These are phyloP conservation scores for Solanum rostratum DNA, from an alignment of 257 asterid genomes.

Conservation along the genomic window DNA sequence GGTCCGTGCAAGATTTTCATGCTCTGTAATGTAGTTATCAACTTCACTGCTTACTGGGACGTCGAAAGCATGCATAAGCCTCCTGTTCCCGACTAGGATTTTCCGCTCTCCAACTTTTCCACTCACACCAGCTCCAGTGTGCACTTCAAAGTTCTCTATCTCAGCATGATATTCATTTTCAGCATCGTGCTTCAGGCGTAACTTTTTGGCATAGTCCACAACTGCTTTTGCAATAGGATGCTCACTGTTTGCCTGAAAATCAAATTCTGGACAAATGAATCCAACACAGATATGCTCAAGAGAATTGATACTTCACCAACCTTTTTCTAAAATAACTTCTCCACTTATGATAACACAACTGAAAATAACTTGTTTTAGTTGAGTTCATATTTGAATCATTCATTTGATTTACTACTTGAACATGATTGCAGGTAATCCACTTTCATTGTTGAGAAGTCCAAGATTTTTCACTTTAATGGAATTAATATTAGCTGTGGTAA, in stretches of 20 bases:
- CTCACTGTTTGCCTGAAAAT: slow-evolving; percentile 73
- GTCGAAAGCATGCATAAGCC: slow-evolving; percentile 52
- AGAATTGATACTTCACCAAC: neutral
- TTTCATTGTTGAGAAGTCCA: neutral
- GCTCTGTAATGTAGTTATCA: slow-evolving; percentile 45
- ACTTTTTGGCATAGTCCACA: slow-evolving; percentile 66
- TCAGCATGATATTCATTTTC: slow-evolving; percentile 37
- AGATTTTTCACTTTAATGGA: neutral
- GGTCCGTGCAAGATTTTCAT: slow-evolving; percentile 80
- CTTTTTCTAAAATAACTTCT: neutral
- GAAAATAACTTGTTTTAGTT: neutral
- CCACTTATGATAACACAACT: neutral
- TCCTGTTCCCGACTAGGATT: slow-evolving; percentile 71
- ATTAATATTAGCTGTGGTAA: neutral
- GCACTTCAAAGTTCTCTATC: slow-evolving; percentile 80
- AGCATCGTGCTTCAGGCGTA: slow-evolving; percentile 31
- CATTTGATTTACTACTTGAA: neutral
- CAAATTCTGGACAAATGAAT: neutral
- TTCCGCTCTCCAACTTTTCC: slow-evolving; percentile 62
- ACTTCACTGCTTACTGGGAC: slow-evolving; percentile 57
- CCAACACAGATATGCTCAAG: neutral
- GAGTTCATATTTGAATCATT: neutral
- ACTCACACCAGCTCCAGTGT: slow-evolving; percentile 84
- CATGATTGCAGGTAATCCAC: neutral
- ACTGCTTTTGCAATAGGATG: slow-evolving; percentile 95